Base-by-base conservation (phyloP, 73 alveolate species). In the Stentor coeruleus region DNA sequence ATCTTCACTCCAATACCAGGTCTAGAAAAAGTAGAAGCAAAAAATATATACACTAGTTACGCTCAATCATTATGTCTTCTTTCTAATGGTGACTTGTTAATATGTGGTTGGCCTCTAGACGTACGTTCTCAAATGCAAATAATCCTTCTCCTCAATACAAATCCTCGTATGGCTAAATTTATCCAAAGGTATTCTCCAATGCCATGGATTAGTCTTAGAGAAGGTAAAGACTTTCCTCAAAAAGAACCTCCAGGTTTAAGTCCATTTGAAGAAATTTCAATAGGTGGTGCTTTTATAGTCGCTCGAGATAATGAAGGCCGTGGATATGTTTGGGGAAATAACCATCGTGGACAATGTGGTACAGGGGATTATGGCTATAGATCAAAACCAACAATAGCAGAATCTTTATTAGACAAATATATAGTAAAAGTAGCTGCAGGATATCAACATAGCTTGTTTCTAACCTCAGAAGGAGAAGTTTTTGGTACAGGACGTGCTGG, bases 61-160 rank as follows among this genome's bases (percentile, higher is more conserved):
- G 83, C 83, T 36, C 72, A 75, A 38, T 39, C 83, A 0, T 36
- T 75, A n/a, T 75, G 72, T 35, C 58, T 75, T 26, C 15, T 75
- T 33, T 28, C n/a, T 14, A n/a, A 31, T 36, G 38, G 38, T 36
- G 72, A 37, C n/a, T 33, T 75, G 20, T 66, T 75, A n/a, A 31
- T 39, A 40, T 75, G 83, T 6, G 83, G 83, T 15, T 75, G 83
- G 72, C 83, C 83, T 0, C 72, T 75, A 6, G 83, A 75, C 83
- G 38, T 75, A 20, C 26, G 83, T 26, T 75, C 83, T 28, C 83
- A 75, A 75, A 75, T 75, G 83, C 72, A 75, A 2, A 35, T 37
- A 26, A 14, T 75, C 15, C 38, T 30, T n/a, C 20, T 75, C 33
- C 72, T 75, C 77, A 75, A 40, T 14, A 39, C 26, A 15, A 26